A percentile compares a stretch with the other conserved stretches of the same genome.
phyloP scores from a whole-genome alignment of 805 yeast genomes.

The Saturnispora gosingensis region DNA sequence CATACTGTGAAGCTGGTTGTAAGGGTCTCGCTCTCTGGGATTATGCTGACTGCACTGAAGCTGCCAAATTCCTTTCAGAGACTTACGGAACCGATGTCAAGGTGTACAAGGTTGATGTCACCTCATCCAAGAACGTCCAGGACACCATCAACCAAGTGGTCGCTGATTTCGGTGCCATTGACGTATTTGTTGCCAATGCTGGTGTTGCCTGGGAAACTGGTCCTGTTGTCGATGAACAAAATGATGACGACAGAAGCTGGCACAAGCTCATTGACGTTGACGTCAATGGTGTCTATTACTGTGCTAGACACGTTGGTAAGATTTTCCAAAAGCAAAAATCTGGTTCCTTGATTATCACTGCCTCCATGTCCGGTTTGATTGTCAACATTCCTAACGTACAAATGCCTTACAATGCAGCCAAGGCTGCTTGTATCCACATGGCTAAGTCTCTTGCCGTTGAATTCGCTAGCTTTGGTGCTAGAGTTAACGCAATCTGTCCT shows the following conservation, averaged over 20 bases:
- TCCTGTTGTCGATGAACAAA: slow-evolving; percentile 37
- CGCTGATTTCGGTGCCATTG: slow-evolving; percentile 30
- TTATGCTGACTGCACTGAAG: slow-evolving; percentile 12
- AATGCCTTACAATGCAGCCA: slow-evolving; percentile 81
- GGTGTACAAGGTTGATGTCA: slow-evolving; percentile 27
- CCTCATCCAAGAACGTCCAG: slow-evolving; percentile 25
- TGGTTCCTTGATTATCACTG: slow-evolving; percentile 78
- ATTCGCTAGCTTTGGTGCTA: slow-evolving; percentile 74
- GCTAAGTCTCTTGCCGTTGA: slow-evolving; percentile 78
- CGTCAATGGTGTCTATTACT: slow-evolving; percentile 70
- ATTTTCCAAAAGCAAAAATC: slow-evolving; percentile 62
- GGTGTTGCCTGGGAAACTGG: slow-evolving; percentile 75
- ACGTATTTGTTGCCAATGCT: slow-evolving; percentile 36
- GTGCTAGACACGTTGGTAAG: slow-evolving; percentile 66
- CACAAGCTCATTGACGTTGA: slow-evolving; percentile 64
- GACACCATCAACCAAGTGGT: slow-evolving; percentile 23
- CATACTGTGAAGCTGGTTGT: slow-evolving; percentile 46
- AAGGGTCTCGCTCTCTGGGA: slow-evolving; percentile 31
- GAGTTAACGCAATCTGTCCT: slow-evolving; percentile 75
- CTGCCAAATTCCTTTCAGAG: slow-evolving; percentile 7
- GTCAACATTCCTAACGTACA: slow-evolving; percentile 83
- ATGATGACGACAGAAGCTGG: slow-evolving; percentile 34
- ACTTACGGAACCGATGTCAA: slow-evolving; percentile 12
- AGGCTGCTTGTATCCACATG: slow-evolving; percentile 74
- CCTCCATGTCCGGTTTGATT: slow-evolving; percentile 88